Evolutionary conservation across 495 filamentous ascomycete genomes (phyloP).

Genomic region (Hypoxylon intermedium): DNA sequence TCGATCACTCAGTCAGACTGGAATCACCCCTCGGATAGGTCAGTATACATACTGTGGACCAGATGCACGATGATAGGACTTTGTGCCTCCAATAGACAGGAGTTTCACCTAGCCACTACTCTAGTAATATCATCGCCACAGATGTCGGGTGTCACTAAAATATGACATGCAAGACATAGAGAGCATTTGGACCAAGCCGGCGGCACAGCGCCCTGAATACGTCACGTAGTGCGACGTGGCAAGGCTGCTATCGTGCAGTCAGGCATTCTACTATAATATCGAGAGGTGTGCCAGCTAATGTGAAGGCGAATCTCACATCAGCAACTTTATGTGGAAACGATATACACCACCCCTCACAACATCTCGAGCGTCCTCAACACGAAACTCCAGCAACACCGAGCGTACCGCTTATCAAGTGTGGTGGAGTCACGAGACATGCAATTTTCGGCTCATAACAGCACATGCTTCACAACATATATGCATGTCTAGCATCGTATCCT

Average conservation of each 20-base stretch:
- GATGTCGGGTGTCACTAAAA: slow-evolving; percentile 17
- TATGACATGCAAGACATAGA: slow-evolving; percentile 32
- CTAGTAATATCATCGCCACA: slow-evolving; percentile 4
- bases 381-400: slow-evolving; percentile 3
- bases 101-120: not conserved
- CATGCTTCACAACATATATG: not conserved
- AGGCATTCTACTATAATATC: too few species aligned
- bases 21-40: slow-evolving; percentile 1
- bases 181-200: slow-evolving; percentile 6
- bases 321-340: slow-evolving; percentile 12
- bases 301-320: slow-evolving; percentile 32
- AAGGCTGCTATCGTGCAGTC: slow-evolving; percentile 20
- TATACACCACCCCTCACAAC: slow-evolving; percentile 13
- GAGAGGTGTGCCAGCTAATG: slow-evolving; percentile 25
- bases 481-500: not conserved
- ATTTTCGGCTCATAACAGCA: slow-evolving; percentile 9
- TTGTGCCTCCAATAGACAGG: slow-evolving; percentile 5
- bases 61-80: slow-evolving; percentile 1
- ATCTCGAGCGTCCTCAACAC: slow-evolving; percentile 10
- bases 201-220: slow-evolving; percentile 8
- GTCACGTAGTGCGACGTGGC: slow-evolving; percentile 23
- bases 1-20: slow-evolving; percentile 3
- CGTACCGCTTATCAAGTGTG: not conserved
- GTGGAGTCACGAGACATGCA: slow-evolving; percentile 14
- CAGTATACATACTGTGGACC: not conserved